These are phyloP conservation scores for Hyphopichia pseudoburtonii DNA, from an alignment of 1,139 yeast genomes.

Conservation along the genomic window DNA sequence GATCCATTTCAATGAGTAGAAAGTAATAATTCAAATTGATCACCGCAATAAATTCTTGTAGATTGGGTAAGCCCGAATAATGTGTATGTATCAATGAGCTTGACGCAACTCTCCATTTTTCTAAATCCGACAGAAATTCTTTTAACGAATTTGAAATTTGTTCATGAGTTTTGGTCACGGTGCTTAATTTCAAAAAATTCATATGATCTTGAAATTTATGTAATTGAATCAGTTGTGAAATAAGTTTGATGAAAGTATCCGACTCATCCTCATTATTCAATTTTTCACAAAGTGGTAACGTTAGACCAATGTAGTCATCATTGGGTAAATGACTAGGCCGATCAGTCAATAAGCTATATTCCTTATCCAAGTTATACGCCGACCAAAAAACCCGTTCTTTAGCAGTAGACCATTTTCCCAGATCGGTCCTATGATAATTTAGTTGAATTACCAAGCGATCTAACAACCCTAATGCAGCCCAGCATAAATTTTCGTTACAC, in stretches of 20 bases:
- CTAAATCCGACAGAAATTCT: conserved; percentile 26
- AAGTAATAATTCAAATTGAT: conserved; percentile 41
- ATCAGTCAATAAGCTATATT: conserved; percentile 30
- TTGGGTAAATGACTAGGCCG: conserved; percentile 38
- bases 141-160: conserved; percentile 11
- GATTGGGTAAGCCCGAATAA: conserved; percentile 22
- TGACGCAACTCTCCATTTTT: conserved; percentile 36
- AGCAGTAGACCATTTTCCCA: conserved; percentile 7
- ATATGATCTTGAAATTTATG: conserved; percentile 20
- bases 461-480: conserved; percentile 39
- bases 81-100: conserved; percentile 28
- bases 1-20: conserved; percentile 42
- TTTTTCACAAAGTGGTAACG: conserved; percentile 11
- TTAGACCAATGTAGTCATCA: conserved; percentile 17
- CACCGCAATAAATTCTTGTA: conserved; percentile 34
- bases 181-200: conserved; percentile 17
- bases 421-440: conserved; percentile 18
- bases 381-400: conserved; percentile 38
- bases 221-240: conserved; percentile 21
- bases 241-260: conserved; percentile 13
- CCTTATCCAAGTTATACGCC: conserved; percentile 40
- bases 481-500: conserved; percentile 27
- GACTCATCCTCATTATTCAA: conserved; percentile 17
- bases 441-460: conserved; percentile 27
- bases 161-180: conserved; percentile 5